Percentiles rank a stretch among this genome's conserved stretches.
Conservation (phyloP, 2,329 filamentous ascomycete species). For the Trichoderma afroharzianum region DNA sequence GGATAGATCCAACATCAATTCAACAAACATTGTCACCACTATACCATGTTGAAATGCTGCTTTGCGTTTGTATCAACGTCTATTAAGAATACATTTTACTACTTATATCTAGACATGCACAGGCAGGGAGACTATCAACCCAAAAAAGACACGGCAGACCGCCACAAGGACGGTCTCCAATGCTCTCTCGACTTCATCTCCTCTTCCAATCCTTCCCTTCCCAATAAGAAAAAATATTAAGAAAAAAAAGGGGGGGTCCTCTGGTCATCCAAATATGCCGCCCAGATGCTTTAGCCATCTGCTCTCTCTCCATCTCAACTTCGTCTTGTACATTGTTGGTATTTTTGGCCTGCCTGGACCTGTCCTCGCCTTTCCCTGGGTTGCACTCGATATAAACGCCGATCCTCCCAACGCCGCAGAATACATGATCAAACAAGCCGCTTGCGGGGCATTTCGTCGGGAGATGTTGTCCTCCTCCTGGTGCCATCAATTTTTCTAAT, state of each 20-base stretch:
- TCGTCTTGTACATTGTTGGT: conserved; percentile 24
- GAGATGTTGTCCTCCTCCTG: conserved; percentile 5
- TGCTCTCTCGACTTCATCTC: background rate
- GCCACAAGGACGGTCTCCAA: background rate
- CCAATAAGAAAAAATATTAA: background rate
- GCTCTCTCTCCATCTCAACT: conserved; percentile 15
- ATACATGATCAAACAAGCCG: conserved; percentile 24
- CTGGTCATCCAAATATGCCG: conserved; percentile 11
- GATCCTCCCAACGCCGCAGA: conserved; percentile 25
- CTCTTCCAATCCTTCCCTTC: background rate
- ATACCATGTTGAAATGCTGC: background rate
- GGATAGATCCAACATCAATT: background rate
- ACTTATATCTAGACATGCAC: conserved; percentile 31
- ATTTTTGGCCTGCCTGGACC: conserved; percentile 24
- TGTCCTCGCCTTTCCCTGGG: conserved; percentile 20
- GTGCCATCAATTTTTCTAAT: conserved; percentile 11
- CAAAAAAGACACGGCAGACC: background rate
- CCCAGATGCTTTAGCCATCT: conserved; percentile 5
- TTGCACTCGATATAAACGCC: conserved; percentile 23
- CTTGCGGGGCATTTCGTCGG: conserved; percentile 13
- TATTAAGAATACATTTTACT: conserved; percentile 41
- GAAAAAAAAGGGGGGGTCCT: background rate
- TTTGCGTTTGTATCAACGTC: conserved; percentile 30
- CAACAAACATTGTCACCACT: background rate
- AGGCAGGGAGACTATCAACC: conserved; percentile 2